Evolutionary conservation across 2,329 filamentous ascomycete genomes (phyloP), one percentile per base, ranked within the genome.

Genomic region (Amphichorda felina): DNA sequence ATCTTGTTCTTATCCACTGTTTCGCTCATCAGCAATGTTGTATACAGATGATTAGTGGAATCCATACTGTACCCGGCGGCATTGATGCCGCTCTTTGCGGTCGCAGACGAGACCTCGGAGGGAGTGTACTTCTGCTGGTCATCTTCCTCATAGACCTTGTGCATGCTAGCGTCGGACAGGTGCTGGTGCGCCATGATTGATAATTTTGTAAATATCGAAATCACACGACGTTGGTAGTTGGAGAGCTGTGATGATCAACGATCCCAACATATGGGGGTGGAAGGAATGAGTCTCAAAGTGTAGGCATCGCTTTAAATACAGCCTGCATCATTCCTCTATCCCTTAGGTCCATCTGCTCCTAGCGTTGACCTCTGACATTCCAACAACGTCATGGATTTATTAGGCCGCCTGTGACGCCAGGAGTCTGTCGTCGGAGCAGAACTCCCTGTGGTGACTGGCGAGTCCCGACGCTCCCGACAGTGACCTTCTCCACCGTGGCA

Each of bases 1-100:
- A 30, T 30, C 28, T 36, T 36, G 27, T 30, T 18, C 26, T 14
- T 19, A 18, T 36, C 19, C 34, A 30, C 34, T 36, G 33, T 15
- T 10, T 22, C 10, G 14, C 21, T n/a, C n/a, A n/a, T n/a, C n/a
- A n/a, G n/a, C 21, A 22, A 10, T 17, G 21, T 28, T n/a, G 19
- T 6, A 9, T 30, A 30, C 15, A 8, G 8, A 16, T 34, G 2
- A 6, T n/a, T 7, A 6, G 4, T 15, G 28, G 22, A 13, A 5
- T 25, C 13, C 34, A 2, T 30, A 36, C 34, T 30, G 34, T 30
- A 30, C 8, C 26, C 34, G 8, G 14, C 34, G 6, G 18, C 27
- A 18, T 36, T 36, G 26, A 36, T 17, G 25, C 27, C 27, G 14
- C 8, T 25, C 9, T 7, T 11, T 8, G 9, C 11, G 9, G 11